Evolutionary conservation across 441 rosid species (phyloP).

Genomic region (Breynia disticha): DNA sequence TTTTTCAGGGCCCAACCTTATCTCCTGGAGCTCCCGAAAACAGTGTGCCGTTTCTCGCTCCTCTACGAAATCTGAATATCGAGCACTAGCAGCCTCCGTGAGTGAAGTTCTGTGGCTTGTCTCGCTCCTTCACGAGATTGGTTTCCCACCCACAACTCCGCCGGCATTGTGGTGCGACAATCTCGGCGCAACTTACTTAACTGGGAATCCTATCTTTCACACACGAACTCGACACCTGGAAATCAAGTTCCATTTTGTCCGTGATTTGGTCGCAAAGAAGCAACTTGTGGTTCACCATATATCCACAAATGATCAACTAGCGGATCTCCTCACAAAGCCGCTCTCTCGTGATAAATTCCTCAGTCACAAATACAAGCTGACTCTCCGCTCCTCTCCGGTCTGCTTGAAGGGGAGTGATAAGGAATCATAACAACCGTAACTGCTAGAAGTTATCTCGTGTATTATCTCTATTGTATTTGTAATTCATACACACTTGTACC

Average conservation of each 20-base stretch:
- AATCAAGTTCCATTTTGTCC: too few relatives aligned
- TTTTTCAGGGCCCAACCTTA: background rate
- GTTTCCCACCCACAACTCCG: background rate
- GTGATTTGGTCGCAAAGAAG: background rate
- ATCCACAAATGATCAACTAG: background rate
- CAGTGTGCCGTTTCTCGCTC: background rate
- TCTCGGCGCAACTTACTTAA: background rate
- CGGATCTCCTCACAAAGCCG: background rate
- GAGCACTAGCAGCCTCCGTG: background rate
- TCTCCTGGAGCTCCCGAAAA: background rate
- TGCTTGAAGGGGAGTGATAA: too few relatives aligned
- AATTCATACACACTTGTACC: too few relatives aligned
- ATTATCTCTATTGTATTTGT: too few relatives aligned
- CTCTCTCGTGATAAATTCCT: too few relatives aligned
- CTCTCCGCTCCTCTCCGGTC: too few relatives aligned
- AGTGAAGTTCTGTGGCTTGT: background rate
- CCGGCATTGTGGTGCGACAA: background rate
- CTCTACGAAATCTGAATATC: background rate
- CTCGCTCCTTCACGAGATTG: background rate
- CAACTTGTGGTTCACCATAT: background rate
- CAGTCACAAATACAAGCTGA: too few relatives aligned
- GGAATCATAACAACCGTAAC: too few relatives aligned
- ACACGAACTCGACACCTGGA: too few relatives aligned
- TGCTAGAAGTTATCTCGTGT: too few relatives aligned
- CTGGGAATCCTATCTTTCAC: too few relatives aligned